Conservation (phyloP, 2,329 filamentous ascomycete genomes). For the Aspergillus thermomutatus region DNA sequence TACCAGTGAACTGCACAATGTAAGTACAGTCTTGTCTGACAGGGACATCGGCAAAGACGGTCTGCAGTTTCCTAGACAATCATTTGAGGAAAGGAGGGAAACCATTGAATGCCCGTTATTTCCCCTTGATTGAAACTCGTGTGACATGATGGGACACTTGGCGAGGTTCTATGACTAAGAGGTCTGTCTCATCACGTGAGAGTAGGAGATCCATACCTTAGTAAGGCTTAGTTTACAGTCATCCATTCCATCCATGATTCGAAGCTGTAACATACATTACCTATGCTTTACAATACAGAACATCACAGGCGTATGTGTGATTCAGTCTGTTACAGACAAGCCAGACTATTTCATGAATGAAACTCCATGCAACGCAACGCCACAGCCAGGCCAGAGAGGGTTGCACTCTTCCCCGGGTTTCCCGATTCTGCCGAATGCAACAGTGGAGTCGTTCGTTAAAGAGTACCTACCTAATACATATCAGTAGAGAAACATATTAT, state of each 20-base stretch:
- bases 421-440: slow-evolving; percentile 29
- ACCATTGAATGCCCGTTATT: neutral
- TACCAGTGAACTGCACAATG: neutral
- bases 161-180: neutral
- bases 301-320: neutral
- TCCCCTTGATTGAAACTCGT: neutral
- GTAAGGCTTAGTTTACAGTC: too few relatives aligned
- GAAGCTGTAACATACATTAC: neutral
- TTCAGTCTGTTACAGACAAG: neutral
- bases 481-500: neutral
- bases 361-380: slow-evolving; percentile 15
- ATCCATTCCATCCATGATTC: neutral
- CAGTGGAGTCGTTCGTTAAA: slow-evolving; percentile 6
- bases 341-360: neutral
- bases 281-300: neutral
- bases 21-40: neutral
- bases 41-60: too few relatives aligned
- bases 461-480: neutral
- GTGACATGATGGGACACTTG: neutral
- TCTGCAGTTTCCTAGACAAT: neutral
- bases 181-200: neutral
- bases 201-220: neutral
- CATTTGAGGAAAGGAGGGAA: neutral
- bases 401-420: slow-evolving; percentile 23
- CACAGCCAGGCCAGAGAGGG: slow-evolving; percentile 10